These are phyloP conservation scores for Musa itinerans DNA, from an alignment of 176 grass and related monocot genomes.

Conservation along the genomic window DNA sequence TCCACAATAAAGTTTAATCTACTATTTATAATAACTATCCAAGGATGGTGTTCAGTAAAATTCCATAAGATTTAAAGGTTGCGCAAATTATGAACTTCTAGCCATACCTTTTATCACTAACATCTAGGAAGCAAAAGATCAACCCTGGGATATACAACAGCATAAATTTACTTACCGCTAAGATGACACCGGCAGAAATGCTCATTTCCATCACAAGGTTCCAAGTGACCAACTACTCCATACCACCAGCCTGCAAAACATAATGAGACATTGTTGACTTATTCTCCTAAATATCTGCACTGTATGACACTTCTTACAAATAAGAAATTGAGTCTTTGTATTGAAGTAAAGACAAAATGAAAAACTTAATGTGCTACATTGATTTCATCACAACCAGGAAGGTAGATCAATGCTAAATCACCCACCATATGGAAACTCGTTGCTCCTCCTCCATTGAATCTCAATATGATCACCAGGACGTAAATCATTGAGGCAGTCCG, in stretches of 20 bases:
- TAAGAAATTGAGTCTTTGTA: slow-evolving; percentile 26
- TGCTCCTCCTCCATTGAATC: slow-evolving; percentile 98
- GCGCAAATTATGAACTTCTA: too few species aligned
- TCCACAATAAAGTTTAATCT: too few species aligned
- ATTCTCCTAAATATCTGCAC: slow-evolving; percentile 14
- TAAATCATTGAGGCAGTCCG: slow-evolving; percentile 67
- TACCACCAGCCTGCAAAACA: slow-evolving; percentile 96
- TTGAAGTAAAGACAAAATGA: slow-evolving; percentile 15
- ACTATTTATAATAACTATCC: too few species aligned
- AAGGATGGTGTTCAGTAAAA: too few species aligned
- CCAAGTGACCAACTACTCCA: slow-evolving; percentile 88
- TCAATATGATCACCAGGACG: slow-evolving; percentile 70
- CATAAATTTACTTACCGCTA: slow-evolving; percentile 1
- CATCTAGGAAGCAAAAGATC: too few species aligned
- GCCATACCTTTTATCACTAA: too few species aligned
- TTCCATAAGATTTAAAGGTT: too few species aligned
- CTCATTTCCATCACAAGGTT: slow-evolving; percentile 72
- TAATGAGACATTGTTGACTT: slow-evolving; percentile 27
- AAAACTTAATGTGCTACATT: too few species aligned
- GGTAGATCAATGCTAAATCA: not conserved
- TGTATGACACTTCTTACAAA: not conserved
- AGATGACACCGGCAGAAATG: not conserved
- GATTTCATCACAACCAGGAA: too few species aligned
- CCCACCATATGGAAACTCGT: slow-evolving; percentile 91
- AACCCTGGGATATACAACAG: not conserved